These are phyloP conservation scores for Penicillium pancosmium DNA, from an alignment of 495 filamentous ascomycete species.

Conservation along the genomic window DNA sequence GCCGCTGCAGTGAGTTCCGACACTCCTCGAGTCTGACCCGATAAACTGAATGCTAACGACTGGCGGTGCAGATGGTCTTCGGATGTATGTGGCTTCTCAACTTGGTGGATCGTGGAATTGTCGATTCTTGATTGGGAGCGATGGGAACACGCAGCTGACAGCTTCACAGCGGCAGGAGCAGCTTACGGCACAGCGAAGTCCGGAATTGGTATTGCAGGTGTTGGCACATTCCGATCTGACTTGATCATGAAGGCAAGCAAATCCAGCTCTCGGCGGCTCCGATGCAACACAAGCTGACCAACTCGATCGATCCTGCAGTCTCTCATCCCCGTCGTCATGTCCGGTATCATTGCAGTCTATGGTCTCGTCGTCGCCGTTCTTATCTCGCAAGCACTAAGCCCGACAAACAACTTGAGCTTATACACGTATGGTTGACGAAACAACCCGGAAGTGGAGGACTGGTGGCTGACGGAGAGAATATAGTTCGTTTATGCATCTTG, in stretches of 20 bases:
- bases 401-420: conserved; percentile 72
- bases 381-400: conserved; percentile 80
- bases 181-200: conserved; percentile 98
- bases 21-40: background rate
- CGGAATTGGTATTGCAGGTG: conserved; percentile 93
- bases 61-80: conserved; percentile 69
- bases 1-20: conserved; percentile 82
- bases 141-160: conserved; percentile 21
- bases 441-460: background rate
- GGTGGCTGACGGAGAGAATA: conserved; percentile 21
- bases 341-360: conserved; percentile 98
- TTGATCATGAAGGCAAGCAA: conserved; percentile 92
- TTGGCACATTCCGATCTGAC: conserved; percentile 89
- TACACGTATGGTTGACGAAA: conserved; percentile 64
- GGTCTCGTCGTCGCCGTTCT: conserved; percentile 94
- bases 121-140: background rate
- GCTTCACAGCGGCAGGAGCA: conserved; percentile 74
- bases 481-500: conserved; percentile 91
- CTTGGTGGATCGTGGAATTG: conserved; percentile 1
- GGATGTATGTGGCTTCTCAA: conserved; percentile 66
- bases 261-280: background rate
- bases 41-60: conserved; percentile 26
- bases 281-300: conserved; percentile 18
- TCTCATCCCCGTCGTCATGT: conserved; percentile 97
- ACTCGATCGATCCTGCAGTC: conserved; percentile 54